Conservation (phyloP, 1,284 basidiomycete genomes). For the Puccinia brachypodii region DNA sequence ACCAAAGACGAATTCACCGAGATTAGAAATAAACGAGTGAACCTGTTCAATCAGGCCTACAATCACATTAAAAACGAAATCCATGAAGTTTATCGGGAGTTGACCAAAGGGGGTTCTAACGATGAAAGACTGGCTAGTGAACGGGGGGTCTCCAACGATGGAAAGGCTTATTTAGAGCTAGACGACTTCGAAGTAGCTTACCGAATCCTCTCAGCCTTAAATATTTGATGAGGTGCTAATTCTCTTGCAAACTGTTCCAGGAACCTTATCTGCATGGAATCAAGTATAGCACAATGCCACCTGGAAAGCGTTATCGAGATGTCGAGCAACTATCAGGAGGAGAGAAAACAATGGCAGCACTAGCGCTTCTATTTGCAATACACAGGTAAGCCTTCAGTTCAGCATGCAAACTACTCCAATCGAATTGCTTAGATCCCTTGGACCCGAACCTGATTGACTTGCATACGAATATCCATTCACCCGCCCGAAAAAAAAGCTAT, state of each 20-base stretch:
- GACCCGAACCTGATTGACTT: background rate
- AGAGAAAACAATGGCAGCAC: constrained; percentile 96
- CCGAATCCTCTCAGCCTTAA: background rate
- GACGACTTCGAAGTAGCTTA: constrained; percentile 81
- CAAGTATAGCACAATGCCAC: constrained; percentile 98
- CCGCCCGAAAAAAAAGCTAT: constrained; percentile 60
- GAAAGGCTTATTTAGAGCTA: constrained; percentile 78
- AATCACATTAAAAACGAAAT: constrained; percentile 92
- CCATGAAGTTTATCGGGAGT: constrained; percentile 94
- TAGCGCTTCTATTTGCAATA: constrained; percentile 92
- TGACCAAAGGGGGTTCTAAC: constrained; percentile 88
- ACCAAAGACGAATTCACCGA: constrained; percentile 89
- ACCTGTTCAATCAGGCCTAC: constrained; percentile 94
- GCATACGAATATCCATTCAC: background rate
- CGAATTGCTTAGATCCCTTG: background rate
- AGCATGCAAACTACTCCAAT: background rate
- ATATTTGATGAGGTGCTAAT: background rate
- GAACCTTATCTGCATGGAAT: constrained; percentile 94
- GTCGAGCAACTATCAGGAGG: constrained; percentile 99
- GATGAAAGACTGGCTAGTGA: constrained; percentile 74
- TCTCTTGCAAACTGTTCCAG: constrained; percentile 59
- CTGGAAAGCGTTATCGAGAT: constrained; percentile 97
- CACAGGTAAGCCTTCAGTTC: constrained; percentile 63
- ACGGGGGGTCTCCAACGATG: constrained; percentile 25
- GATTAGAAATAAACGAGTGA: constrained; percentile 76